Evolutionary conservation across 2,329 filamentous ascomycete species (phyloP).

Genomic region (Fusarium transvaalense): DNA sequence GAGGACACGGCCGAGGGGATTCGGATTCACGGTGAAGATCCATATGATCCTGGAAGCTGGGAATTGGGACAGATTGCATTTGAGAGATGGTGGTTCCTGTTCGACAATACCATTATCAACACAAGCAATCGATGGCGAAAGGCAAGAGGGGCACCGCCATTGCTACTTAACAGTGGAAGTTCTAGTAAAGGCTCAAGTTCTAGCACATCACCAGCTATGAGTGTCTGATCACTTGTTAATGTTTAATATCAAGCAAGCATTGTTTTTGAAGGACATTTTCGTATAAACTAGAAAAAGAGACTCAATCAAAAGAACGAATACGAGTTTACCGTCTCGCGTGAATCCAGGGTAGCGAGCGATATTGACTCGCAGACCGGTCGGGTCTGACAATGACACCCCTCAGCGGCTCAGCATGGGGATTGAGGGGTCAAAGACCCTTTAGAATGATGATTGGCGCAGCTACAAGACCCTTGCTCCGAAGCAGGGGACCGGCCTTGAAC

Average conservation of each 20-base stretch:
- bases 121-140: conserved; percentile 65
- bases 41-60: conserved; percentile 63
- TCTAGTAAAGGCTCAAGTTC: conserved; percentile 9
- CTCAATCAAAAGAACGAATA: conserved; percentile 1
- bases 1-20: conserved; percentile 67
- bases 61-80: conserved; percentile 71
- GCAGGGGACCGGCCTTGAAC: conserved; percentile 28
- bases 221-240: neutral
- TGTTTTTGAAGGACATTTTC: neutral
- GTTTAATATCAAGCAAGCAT: neutral
- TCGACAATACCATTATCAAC: conserved; percentile 66
- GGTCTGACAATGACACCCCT: conserved; percentile 18
- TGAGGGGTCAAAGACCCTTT: conserved; percentile 21
- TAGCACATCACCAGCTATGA: conserved; percentile 4
- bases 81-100: conserved; percentile 71
- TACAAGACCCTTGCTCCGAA: conserved; percentile 27
- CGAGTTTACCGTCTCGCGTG: neutral
- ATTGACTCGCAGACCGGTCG: conserved; percentile 7
- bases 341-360: conserved; percentile 2
- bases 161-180: conserved; percentile 40
- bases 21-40: conserved; percentile 63
- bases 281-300: neutral
- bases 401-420: conserved; percentile 33
- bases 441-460: conserved; percentile 20
- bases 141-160: conserved; percentile 58